A percentile compares a stretch with the other conserved stretches of the same genome.
Conservation (phyloP, 495 filamentous ascomycete species). For the Tirmania nivea region DNA sequence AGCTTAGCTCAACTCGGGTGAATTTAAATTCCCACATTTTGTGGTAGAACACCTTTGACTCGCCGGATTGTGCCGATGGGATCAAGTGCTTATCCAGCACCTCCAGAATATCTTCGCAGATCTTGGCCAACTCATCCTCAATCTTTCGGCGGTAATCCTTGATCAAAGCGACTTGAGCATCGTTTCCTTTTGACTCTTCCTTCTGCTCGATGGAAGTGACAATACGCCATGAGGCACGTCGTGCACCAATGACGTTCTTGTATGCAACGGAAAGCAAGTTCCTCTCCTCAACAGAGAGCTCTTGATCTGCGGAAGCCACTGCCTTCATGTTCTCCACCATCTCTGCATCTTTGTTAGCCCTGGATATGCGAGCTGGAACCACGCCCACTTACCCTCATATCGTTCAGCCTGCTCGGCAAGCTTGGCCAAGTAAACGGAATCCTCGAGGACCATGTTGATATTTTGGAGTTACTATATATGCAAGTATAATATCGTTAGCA, state of each 20-base stretch:
- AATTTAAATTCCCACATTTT: slow-evolving; percentile 50
- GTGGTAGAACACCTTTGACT: slow-evolving; percentile 99
- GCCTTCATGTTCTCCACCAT: slow-evolving; percentile 99
- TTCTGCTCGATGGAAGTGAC: slow-evolving; percentile 99
- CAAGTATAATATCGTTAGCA: not conserved
- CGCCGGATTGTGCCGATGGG: slow-evolving; percentile 83
- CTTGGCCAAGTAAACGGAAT: slow-evolving; percentile 98
- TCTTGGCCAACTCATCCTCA: slow-evolving; percentile 93
- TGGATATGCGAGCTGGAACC: not conserved
- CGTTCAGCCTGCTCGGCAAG: slow-evolving; percentile 99
- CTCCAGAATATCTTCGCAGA: slow-evolving; percentile 96
- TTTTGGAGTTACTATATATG: slow-evolving; percentile 1
- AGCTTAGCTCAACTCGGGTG: not conserved
- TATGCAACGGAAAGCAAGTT: slow-evolving; percentile 98
- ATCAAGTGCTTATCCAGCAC: slow-evolving; percentile 94
- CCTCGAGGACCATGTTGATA: slow-evolving; percentile 90
- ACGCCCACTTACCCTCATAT: slow-evolving; percentile 68
- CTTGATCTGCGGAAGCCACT: slow-evolving; percentile 88
- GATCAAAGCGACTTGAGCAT: slow-evolving; percentile 75
- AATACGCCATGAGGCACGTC: slow-evolving; percentile 98
- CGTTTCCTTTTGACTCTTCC: slow-evolving; percentile 99
- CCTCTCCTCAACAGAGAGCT: slow-evolving; percentile 95
- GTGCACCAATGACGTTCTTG: slow-evolving; percentile 99
- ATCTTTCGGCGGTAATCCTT: slow-evolving; percentile 99
- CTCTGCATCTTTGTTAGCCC: slow-evolving; percentile 33